These are phyloP conservation scores for Ricinus communis DNA, from an alignment of 345 rosid species.

Conservation along the genomic window DNA sequence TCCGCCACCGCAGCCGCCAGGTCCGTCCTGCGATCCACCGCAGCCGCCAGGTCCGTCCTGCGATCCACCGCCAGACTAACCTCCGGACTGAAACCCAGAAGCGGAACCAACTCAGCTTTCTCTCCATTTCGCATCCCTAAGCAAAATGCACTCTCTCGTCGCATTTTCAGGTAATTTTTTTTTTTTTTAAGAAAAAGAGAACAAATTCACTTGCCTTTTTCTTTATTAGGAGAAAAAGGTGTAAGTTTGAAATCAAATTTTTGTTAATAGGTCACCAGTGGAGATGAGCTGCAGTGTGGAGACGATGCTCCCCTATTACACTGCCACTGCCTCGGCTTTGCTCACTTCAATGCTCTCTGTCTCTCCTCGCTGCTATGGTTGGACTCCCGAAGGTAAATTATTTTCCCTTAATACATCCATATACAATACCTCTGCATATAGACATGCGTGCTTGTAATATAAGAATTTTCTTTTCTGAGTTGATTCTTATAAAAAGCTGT, in stretches of 20 bases:
- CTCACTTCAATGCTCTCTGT: conserved; percentile 80
- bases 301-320: conserved; percentile 79
- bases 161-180: conserved; percentile 56
- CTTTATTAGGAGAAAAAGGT: neutral
- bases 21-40: conserved; percentile 54
- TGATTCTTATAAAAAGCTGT: too few species aligned
- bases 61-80: conserved; percentile 48
- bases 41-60: conserved; percentile 61
- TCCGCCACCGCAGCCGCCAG: conserved; percentile 62
- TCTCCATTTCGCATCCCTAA: conserved; percentile 49
- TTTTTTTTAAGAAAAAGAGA: neutral
- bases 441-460: too few species aligned
- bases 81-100: conserved; percentile 34
- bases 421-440: too few species aligned
- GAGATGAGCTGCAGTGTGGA: conserved; percentile 76
- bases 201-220: neutral
- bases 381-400: conserved; percentile 63
- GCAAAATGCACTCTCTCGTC: conserved; percentile 47
- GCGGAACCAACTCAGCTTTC: conserved; percentile 25
- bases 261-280: conserved; percentile 58
- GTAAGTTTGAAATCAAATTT: neutral
- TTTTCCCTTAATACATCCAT: neutral
- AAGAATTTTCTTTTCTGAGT: too few species aligned
- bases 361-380: conserved; percentile 52
- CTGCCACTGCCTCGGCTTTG: conserved; percentile 83